Evolutionary conservation across 2,329 filamentous ascomycete species (phyloP).

Genomic region (Penicillium sp.): DNA sequence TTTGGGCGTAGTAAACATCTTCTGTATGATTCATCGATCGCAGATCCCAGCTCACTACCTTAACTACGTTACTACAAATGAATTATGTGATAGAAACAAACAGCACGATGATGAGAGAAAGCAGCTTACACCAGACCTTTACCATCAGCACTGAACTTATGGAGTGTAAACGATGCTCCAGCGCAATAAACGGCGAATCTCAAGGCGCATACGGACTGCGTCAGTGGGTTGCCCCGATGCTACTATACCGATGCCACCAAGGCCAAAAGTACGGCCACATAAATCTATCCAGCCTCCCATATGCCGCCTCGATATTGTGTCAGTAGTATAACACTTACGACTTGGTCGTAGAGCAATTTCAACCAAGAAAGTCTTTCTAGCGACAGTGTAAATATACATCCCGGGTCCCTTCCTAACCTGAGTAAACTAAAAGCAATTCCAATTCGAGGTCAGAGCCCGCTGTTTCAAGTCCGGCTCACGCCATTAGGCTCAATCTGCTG

Average conservation of each 20-base stretch:
- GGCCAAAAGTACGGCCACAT: too few relatives aligned
- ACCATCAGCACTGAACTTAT: too few relatives aligned
- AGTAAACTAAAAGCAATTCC: background rate
- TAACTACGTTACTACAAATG: too few relatives aligned
- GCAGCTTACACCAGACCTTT: too few relatives aligned
- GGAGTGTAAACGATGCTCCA: too few relatives aligned
- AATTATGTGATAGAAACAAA: background rate
- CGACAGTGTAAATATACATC: background rate
- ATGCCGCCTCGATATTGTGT: background rate
- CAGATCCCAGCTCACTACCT: too few relatives aligned
- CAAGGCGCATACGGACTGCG: too few relatives aligned
- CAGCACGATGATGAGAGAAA: too few relatives aligned
- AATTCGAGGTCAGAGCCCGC: background rate
- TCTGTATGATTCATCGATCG: background rate
- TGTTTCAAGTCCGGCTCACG: slow-evolving; percentile 1
- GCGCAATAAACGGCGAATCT: too few relatives aligned
- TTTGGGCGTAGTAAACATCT: background rate
- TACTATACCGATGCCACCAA: too few relatives aligned
- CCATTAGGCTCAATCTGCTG: slow-evolving; percentile 11
- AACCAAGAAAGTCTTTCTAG: background rate
- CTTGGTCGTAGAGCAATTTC: background rate
- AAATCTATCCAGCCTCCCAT: background rate
- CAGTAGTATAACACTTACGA: background rate
- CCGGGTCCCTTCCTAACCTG: background rate
- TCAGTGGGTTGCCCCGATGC: too few relatives aligned